phyloP scores from a whole-genome alignment of 192 early-diverging fungal genomes.

The Allomyces macrogynus region DNA sequence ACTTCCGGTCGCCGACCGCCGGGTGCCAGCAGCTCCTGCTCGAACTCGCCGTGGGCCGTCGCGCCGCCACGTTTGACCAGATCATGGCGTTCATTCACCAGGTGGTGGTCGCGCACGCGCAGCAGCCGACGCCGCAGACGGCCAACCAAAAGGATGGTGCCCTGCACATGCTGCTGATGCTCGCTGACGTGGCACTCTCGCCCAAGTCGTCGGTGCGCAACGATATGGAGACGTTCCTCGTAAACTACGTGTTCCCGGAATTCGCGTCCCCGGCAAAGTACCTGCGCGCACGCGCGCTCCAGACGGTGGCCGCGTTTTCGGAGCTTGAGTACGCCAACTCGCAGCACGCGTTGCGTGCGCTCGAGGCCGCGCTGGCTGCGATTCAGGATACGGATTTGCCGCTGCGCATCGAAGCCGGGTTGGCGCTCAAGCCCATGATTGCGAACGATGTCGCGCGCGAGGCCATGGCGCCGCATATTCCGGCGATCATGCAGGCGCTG shows the following conservation, averaged over 20 bases:
- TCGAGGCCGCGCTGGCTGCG: slow-evolving; percentile 15
- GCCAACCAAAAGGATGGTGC: slow-evolving; percentile 77
- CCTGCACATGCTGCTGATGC: slow-evolving; percentile 59
- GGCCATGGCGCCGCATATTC: slow-evolving; percentile 59
- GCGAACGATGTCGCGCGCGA: slow-evolving; percentile 46
- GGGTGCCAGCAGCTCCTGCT: slow-evolving; percentile 61
- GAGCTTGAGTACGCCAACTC: slow-evolving; percentile 37
- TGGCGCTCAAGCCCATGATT: slow-evolving; percentile 62
- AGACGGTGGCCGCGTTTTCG: slow-evolving; percentile 15
- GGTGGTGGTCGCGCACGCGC: slow-evolving; percentile 45
- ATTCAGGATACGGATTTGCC: slow-evolving; percentile 65
- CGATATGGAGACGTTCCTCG: slow-evolving; percentile 70
- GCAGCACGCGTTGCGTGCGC: slow-evolving; percentile 24
- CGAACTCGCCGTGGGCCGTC: slow-evolving; percentile 53
- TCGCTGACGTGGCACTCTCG: slow-evolving; percentile 47
- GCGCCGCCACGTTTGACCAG: slow-evolving; percentile 52
- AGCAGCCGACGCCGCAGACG: slow-evolving; percentile 34
- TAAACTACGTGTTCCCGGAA: slow-evolving; percentile 72
- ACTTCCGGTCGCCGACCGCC: slow-evolving; percentile 51
- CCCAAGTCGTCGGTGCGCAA: slow-evolving; percentile 47
- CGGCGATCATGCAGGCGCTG: slow-evolving; percentile 69
- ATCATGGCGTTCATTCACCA: slow-evolving; percentile 62
- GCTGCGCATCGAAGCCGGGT: slow-evolving; percentile 67
- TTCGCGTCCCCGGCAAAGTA: slow-evolving; percentile 65
- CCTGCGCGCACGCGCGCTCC: slow-evolving; percentile 55